phyloP scores from a whole-genome alignment of 495 filamentous ascomycete species.

The Aspergillus funiculosus region DNA sequence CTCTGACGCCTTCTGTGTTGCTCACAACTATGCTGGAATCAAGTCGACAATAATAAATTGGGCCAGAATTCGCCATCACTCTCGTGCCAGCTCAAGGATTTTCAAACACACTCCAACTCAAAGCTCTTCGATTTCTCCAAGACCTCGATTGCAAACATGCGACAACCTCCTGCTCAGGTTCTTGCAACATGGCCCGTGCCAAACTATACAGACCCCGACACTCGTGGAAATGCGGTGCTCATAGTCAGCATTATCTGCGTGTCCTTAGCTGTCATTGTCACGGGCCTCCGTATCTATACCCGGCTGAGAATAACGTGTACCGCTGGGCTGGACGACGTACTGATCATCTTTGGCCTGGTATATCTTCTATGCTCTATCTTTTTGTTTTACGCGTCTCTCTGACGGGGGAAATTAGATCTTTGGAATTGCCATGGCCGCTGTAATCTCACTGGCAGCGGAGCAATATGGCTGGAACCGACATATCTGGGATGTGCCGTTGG shows the following conservation, averaged over 20 bases:
- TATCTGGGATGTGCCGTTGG: conserved; percentile 45
- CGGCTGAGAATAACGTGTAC: conserved; percentile 41
- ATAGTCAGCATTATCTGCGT: conserved; percentile 39
- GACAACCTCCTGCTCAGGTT: conserved; percentile 41
- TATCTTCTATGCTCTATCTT: background rate
- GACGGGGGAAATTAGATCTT: conserved; percentile 14
- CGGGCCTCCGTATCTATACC: conserved; percentile 45
- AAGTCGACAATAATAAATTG: conserved; percentile 1
- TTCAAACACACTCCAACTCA: background rate
- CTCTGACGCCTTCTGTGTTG: conserved; percentile 9
- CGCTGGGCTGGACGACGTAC: conserved; percentile 44
- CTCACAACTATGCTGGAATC: conserved; percentile 8
- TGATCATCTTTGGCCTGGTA: conserved; percentile 38
- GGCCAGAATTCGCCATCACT: background rate
- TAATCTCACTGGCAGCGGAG: conserved; percentile 38
- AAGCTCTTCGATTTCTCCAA: background rate
- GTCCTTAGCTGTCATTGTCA: conserved; percentile 35
- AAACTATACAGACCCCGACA: conserved; percentile 49
- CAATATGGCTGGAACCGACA: conserved; percentile 52
- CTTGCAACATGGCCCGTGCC: conserved; percentile 48
- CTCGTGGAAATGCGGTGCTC: conserved; percentile 41
- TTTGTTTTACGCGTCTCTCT: background rate
- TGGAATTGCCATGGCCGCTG: conserved; percentile 38
- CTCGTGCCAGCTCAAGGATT: background rate
- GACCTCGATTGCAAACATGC: conserved; percentile 21